Percentiles rank a stretch among this genome's conserved stretches.
Conservation (phyloP, 2,329 filamentous ascomycete genomes). For the Penicillium digitatum region DNA sequence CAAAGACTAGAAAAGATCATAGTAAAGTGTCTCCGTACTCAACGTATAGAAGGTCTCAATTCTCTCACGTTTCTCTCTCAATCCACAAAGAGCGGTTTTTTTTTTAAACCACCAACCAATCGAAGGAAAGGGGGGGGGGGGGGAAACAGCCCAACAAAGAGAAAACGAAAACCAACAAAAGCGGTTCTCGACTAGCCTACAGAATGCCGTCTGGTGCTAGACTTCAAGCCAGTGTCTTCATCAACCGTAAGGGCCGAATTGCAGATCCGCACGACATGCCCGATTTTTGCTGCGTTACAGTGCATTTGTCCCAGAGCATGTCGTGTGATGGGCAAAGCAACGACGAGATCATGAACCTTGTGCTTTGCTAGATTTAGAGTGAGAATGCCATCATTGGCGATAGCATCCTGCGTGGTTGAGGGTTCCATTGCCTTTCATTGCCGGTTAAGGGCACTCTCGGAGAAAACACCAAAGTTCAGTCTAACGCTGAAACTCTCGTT, state of each 20-base stretch:
- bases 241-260: neutral
- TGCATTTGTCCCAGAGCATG: neutral
- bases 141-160: neutral
- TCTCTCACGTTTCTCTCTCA: neutral
- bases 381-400: neutral
- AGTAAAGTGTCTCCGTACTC: neutral
- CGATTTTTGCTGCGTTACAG: neutral
- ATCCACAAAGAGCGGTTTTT: neutral
- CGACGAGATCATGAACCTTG: neutral
- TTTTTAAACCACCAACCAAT: neutral
- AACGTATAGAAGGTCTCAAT: neutral
- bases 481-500: neutral
- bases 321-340: neutral
- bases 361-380: neutral
- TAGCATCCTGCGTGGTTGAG: neutral
- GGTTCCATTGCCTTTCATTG: neutral
- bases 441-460: neutral
- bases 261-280: neutral
- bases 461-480: neutral
- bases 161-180: neutral
- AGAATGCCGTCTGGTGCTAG: neutral
- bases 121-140: too few species aligned
- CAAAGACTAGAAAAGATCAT: neutral
- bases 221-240: neutral
- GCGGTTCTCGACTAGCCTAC: neutral